Percentiles rank a stretch among this genome's conserved stretches.
Evolutionary conservation across 2,329 filamentous ascomycete genomes (phyloP).

Genomic region (Aspergillus ibericus): DNA sequence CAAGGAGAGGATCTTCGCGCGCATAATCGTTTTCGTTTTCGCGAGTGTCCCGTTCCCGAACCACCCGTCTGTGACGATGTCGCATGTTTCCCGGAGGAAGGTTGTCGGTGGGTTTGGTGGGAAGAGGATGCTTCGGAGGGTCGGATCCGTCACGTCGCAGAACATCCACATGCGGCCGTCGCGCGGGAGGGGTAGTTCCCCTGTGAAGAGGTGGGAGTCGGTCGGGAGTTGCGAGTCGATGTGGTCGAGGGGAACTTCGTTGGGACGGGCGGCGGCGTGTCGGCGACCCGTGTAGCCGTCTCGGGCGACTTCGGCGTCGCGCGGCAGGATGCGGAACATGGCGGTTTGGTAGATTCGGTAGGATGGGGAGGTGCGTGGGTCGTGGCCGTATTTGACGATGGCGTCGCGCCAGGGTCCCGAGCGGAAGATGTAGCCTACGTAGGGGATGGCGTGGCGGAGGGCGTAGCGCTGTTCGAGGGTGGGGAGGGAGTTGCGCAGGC

Average conservation of each 20-base stretch:
- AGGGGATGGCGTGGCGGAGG: slow-evolving; percentile 75
- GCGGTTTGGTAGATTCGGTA: slow-evolving; percentile 86
- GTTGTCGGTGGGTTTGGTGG: slow-evolving; percentile 53
- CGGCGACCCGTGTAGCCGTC: slow-evolving; percentile 32
- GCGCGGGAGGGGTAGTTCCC: slow-evolving; percentile 63
- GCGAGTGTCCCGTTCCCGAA: slow-evolving; percentile 77
- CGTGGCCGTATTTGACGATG: slow-evolving; percentile 79
- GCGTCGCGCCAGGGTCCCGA: slow-evolving; percentile 90
- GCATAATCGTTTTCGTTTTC: slow-evolving; percentile 84
- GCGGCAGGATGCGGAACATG: slow-evolving; percentile 69
- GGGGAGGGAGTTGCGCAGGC: slow-evolving; percentile 70
- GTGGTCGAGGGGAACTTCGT: slow-evolving; percentile 13
- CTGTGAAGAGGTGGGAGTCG: slow-evolving; percentile 74
- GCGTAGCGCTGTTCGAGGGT: slow-evolving; percentile 52
- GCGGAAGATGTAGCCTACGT: slow-evolving; percentile 88
- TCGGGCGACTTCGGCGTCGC: slow-evolving; percentile 33
- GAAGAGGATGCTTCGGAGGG: slow-evolving; percentile 66
- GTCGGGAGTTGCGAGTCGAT: slow-evolving; percentile 2
- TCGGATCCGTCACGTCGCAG: slow-evolving; percentile 83
- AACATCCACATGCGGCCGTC: slow-evolving; percentile 94
- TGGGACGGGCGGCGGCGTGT: slow-evolving; percentile 27
- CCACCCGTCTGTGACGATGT: slow-evolving; percentile 72
- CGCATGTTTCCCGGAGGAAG: slow-evolving; percentile 59
- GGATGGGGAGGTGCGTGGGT: slow-evolving; percentile 74
- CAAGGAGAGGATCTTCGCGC: slow-evolving; percentile 74